Conservation (phyloP, 257 asterid genomes). For the Lithospermum erythrorhizon region DNA sequence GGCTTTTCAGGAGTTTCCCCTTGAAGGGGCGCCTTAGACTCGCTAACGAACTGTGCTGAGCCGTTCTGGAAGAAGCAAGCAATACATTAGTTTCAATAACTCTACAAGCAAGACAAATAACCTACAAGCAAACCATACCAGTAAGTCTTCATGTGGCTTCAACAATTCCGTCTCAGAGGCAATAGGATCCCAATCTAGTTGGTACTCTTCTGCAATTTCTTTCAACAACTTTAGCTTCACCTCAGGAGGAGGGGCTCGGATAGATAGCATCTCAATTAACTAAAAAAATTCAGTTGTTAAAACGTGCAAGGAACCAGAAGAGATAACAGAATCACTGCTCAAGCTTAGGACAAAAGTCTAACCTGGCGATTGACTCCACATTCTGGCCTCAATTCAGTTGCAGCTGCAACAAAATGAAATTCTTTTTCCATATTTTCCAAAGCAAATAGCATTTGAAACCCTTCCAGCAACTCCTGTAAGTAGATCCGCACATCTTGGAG, state of each 20-base stretch:
- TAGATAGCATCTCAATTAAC: constrained; percentile 76
- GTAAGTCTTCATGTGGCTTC: constrained; percentile 81
- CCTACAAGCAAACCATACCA: constrained; percentile 32
- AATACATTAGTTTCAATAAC: constrained; percentile 2
- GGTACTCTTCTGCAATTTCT: constrained; percentile 88
- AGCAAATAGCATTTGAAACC: constrained; percentile 62
- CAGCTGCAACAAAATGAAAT: constrained; percentile 65
- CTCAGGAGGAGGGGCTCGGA: constrained; percentile 90
- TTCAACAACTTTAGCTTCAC: constrained; percentile 75
- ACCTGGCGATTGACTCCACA: constrained; percentile 99
- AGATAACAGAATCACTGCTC: neutral
- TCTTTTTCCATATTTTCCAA: constrained; percentile 88
- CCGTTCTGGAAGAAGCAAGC: constrained; percentile 51
- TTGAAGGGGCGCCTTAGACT: constrained; percentile 55
- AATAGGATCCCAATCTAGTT: constrained; percentile 88
- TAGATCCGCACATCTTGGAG: constrained; percentile 97
- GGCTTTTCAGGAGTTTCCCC: constrained; percentile 40
- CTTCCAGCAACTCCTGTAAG: constrained; percentile 73
- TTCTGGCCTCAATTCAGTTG: constrained; percentile 92
- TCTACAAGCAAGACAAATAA: constrained; percentile 2
- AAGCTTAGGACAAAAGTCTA: constrained; percentile 2
- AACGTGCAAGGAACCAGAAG: constrained; percentile 4
- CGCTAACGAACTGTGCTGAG: constrained; percentile 54
- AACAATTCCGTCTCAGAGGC: constrained; percentile 59
- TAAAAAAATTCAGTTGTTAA: constrained; percentile 13